Base-by-base conservation (phyloP, 805 yeast genomes). In the Soucietia sequanensis region DNA sequence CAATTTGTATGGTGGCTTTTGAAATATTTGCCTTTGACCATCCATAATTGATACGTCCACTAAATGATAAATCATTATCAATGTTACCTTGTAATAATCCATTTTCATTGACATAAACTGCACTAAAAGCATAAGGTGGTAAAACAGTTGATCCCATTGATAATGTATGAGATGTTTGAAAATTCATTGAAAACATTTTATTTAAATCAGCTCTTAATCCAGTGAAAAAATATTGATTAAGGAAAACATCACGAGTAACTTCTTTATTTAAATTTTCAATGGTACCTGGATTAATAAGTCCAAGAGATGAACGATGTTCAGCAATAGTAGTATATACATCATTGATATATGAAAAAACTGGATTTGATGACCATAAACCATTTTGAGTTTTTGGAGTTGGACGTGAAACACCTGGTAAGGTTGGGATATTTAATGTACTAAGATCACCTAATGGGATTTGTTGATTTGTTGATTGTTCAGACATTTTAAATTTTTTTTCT, bases 161-260 rank as follows among this genome's bases (percentile, higher is more conserved):
- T 57, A 93, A 84, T 41, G 96, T 83, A 62, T 93, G 99, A 44
- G 96, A 84, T 39, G 95, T 85, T 75, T 93, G 98, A 83, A 93
- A 93, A 65, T 81, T 81, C 75, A 90, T 76, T 45, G 84, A 69
- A 58, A 93, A 88, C 10, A 90, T 87, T 75, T 91, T 91, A 70
- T 87, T 85, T 52, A 93, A 77, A 64, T 93, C 99, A 38, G 98
- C 99, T 61, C 96, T 84, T 56, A 93, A 76, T 40, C 99, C 99
- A 25, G 95, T 83, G 75, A 91, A 91, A 65, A 83, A 81, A 70
- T 86, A 85, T 59, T 89, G 95, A 56, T 77, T 80, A 52, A 89
- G 75, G 59, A 93, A 88, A 21, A 91, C 97, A 58, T 91, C 98
- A 65, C 90, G 83, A 44, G 90, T 71, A 39, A 89, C 97, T 69